Base-by-base conservation (phyloP, 2,329 filamentous ascomycete genomes). In the Dactylonectria estremocensis region DNA sequence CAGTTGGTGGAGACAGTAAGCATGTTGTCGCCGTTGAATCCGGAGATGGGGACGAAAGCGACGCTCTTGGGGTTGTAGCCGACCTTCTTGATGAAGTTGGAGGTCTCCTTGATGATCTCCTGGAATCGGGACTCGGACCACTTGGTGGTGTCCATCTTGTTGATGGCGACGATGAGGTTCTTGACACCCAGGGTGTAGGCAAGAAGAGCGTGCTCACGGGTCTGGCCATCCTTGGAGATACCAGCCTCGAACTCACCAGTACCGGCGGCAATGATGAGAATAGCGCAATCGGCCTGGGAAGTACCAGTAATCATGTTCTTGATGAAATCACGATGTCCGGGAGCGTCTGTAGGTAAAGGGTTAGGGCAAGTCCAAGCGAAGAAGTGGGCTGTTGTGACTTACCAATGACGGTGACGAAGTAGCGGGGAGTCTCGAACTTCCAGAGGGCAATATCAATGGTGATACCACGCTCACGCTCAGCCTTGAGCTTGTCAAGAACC, bases 301-400 rank as follows among this genome's bases (percentile, higher is more conserved):
- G 96, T 98, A 95, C 96, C 96, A 93, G 96, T 98, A 87, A 99
- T 99, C 96, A 99, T 99, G 95, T 98, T 99, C 95, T 99, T 99
- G 94, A 99, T 98, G 92, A 98, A 99, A 85, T 99, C 96, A 96
- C 96, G 95, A 89, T 99, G 96, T 88, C 96, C 96, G 83, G 96
- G 96, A 86, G 96, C 96, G 83, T 99, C 94, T 93, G 77, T 90
- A 74, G 10, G 16, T 1, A 0, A 6, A n/a, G n/a, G 46, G 71
- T 72, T 57, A 76, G 68, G 11, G 24, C 8, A 9, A 46, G 28
- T 3, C 7, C 1, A 3, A 54, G 10, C 18, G 13, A 62, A 40
- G 33, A 8, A 43, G 37, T 2, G 33, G 13, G 35, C n/a, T 49
- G 16, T 14, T 45, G 46, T 31, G 68, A 86, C 90, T 79, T 91